phyloP scores from a whole-genome alignment of 2,329 filamentous ascomycete genomes.

The Geoglossum cookeanum region DNA sequence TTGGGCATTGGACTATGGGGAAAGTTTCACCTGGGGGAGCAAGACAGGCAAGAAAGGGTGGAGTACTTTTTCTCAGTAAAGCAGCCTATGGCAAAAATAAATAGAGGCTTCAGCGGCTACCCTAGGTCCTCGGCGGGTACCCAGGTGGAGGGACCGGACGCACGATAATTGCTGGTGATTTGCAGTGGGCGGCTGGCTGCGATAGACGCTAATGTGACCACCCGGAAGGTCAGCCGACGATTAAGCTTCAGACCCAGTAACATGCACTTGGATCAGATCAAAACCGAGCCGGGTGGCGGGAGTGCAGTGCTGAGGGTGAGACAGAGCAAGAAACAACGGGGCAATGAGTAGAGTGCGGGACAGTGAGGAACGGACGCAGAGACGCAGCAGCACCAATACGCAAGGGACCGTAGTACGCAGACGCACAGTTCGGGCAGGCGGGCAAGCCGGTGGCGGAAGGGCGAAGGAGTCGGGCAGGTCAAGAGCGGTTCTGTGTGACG shows the following conservation, averaged over 20 bases:
- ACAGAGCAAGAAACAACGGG: too few relatives aligned
- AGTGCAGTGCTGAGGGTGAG: background rate
- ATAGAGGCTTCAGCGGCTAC: background rate
- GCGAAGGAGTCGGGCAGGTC: background rate
- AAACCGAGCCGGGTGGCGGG: background rate
- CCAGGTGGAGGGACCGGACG: background rate
- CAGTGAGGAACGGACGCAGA: background rate
- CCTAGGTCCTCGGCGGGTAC: background rate
- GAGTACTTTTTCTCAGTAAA: background rate
- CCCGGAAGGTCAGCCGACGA: conserved; percentile 1
- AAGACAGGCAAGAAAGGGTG: background rate
- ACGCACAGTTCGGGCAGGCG: background rate
- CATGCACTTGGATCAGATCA: background rate
- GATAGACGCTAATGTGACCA: background rate
- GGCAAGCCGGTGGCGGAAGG: background rate
- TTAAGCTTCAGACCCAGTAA: background rate
- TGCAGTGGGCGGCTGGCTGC: background rate
- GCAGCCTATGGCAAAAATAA: background rate
- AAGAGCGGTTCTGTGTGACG: background rate
- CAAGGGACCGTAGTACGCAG: background rate
- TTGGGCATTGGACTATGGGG: background rate
- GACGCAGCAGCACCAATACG: background rate
- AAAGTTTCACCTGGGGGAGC: background rate
- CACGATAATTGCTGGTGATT: too few relatives aligned
- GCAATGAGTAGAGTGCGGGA: too few relatives aligned